A percentile compares a stretch with the other conserved stretches of the same genome.
Evolutionary conservation across 139 green algal genomes (phyloP).

Genomic region (Diplosphaera chodatii): DNA sequence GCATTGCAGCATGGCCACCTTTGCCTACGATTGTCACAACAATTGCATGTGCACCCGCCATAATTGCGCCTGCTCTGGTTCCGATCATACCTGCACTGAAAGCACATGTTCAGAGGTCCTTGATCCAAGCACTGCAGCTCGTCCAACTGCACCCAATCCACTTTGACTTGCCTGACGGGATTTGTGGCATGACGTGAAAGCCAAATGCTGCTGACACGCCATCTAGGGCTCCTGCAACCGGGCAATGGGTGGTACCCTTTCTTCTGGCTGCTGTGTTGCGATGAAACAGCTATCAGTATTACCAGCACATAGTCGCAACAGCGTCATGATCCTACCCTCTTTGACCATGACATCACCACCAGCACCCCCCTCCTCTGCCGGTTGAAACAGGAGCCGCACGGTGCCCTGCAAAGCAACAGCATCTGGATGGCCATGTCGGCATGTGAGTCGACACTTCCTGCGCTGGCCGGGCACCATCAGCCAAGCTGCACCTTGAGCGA

Average conservation of each 20-base stretch:
- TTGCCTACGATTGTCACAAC: constrained; percentile 33
- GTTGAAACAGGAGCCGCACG: constrained; percentile 89
- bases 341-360: constrained; percentile 65
- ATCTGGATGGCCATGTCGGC: too few relatives aligned
- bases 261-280: too few relatives aligned
- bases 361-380: constrained; percentile 81
- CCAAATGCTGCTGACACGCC: constrained; percentile 57
- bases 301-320: too few relatives aligned
- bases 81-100: constrained; percentile 22
- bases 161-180: constrained; percentile 44
- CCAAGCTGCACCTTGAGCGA: constrained; percentile 12
- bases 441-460: too few relatives aligned
- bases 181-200: constrained; percentile 76
- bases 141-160: too few relatives aligned
- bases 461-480: too few relatives aligned
- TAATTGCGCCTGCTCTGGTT: constrained; percentile 61
- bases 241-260: too few relatives aligned
- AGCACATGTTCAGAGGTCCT: too few relatives aligned
- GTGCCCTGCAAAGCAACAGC: constrained; percentile 38
- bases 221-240: constrained; percentile 33
- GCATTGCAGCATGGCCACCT: constrained; percentile 85
- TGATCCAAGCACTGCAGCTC: too few relatives aligned
- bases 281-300: background rate
- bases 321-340: too few relatives aligned
- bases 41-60: constrained; percentile 73